These are phyloP conservation scores for Suillus occidentalis DNA, from an alignment of 768 basidiomycete species.

Conservation along the genomic window DNA sequence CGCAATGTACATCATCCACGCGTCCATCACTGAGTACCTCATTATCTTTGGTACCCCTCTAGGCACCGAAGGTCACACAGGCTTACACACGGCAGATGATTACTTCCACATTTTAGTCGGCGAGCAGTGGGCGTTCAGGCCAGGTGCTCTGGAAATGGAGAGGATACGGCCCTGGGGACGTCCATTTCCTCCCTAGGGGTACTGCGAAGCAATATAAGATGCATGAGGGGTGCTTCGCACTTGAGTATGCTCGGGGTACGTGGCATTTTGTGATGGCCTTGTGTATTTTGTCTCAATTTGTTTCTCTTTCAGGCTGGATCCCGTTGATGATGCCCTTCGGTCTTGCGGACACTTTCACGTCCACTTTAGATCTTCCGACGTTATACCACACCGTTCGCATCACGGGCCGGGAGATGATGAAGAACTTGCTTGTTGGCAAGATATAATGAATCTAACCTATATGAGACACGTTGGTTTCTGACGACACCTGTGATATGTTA, in stretches of 20 bases:
- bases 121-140: conserved; percentile 90
- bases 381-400: conserved; percentile 76
- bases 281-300: background rate
- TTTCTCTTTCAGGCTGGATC: conserved; percentile 79
- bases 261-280: conserved; percentile 10
- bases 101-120: conserved; percentile 96
- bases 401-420: conserved; percentile 80
- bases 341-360: conserved; percentile 78
- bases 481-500: background rate
- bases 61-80: conserved; percentile 95
- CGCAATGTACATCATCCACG: conserved; percentile 96
- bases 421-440: conserved; percentile 83
- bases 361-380: conserved; percentile 86
- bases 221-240: conserved; percentile 92
- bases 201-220: conserved; percentile 96
- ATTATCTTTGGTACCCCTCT: conserved; percentile 96
- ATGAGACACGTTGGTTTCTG: background rate
- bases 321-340: conserved; percentile 96
- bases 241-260: conserved; percentile 92
- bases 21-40: conserved; percentile 94
- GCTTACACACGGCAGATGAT: conserved; percentile 94
- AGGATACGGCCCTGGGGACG: conserved; percentile 78
- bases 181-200: conserved; percentile 83
- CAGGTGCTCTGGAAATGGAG: conserved; percentile 85
- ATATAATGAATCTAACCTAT: conserved; percentile 53